These are phyloP conservation scores for Hymenoscyphus scutula DNA, from an alignment of 2,329 filamentous ascomycete genomes.

Conservation along the genomic window DNA sequence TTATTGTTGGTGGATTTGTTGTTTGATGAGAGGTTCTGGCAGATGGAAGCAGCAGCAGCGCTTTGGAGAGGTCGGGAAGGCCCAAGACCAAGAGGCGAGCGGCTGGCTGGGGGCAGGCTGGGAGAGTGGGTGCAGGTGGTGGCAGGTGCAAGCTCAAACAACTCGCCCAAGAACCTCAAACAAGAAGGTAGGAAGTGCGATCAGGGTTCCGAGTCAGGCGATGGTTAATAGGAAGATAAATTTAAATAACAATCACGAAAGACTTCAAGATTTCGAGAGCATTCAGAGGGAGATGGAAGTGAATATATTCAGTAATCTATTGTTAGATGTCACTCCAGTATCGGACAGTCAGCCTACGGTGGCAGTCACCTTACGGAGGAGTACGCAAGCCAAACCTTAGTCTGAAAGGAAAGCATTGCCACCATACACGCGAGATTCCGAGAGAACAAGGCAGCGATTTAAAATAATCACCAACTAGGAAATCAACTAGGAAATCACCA, in stretches of 20 bases:
- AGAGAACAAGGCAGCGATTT: background rate
- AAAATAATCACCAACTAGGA: background rate
- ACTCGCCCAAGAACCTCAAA: conserved; percentile 2
- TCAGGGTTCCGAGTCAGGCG: background rate
- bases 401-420: background rate
- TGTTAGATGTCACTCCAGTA: background rate
- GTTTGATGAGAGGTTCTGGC: conserved; percentile 8
- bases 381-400: background rate
- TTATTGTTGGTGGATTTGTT: conserved; percentile 7
- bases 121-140: background rate
- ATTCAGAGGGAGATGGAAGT: background rate
- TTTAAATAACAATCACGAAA: background rate
- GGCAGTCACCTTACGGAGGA: background rate
- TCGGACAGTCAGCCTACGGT: background rate
- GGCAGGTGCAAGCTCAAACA: conserved; percentile 3
- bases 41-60: conserved; percentile 11
- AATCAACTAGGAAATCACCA: no score
- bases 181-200: background rate
- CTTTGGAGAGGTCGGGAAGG: conserved; percentile 5
- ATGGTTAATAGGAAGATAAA: background rate
- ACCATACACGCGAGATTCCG: background rate
- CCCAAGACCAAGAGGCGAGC: conserved; percentile 6
- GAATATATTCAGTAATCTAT: background rate
- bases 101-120: background rate
- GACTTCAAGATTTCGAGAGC: background rate